Evolutionary conservation across 2,329 filamentous ascomycete genomes (phyloP), one percentile per base, ranked within the genome.

Genomic region (Nannizzia gypsea): DNA sequence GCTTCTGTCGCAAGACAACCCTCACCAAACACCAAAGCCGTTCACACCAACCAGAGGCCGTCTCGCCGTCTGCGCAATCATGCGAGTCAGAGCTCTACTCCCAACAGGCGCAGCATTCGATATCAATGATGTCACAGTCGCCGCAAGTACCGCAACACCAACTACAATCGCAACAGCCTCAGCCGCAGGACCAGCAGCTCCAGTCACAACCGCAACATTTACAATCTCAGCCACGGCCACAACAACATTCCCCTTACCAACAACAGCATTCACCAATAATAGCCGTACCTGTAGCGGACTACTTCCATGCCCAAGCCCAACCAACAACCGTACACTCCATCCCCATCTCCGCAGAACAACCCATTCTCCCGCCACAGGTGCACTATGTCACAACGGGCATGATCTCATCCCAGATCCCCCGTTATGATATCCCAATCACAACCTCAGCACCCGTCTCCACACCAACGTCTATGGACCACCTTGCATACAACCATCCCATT

Each of bases 1-100:
- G 64, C 57, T 66, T 66, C 42, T 66, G 64, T 50, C 63, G 64
- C 22, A 66, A 66, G 58, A 65, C 64, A 3, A 66, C 64, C 3
- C 58, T 66, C 26, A 66, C 64, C 11, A 66, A 66, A 59, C 64
- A 66, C 40, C 64, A 64, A 58, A 56, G 50, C 57, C 62, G 64
- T 6, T 65, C 64, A 44, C 64, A 66, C 54, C 64, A 65, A 40
- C 57, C 56, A 26, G 63, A 63, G 3, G 26, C 60, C 22, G 55
- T 56, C 15, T 24, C 63, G 2, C 59, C 59, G 9, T 38, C 62
- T 11, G 46, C 44, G 13, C 59, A 46, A 34, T 56, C 57, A 24
- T 58, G 60, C 6, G 58, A 62, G 52, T 60, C 61, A 38, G 58
- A 61, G 17, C 20, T 62, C 36, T 63, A 63, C 48, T 57, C 59